Evolutionary conservation across 495 filamentous ascomycete genomes (phyloP), one percentile per base, ranked within the genome.

Genomic region (Aspergillus hancockii): DNA sequence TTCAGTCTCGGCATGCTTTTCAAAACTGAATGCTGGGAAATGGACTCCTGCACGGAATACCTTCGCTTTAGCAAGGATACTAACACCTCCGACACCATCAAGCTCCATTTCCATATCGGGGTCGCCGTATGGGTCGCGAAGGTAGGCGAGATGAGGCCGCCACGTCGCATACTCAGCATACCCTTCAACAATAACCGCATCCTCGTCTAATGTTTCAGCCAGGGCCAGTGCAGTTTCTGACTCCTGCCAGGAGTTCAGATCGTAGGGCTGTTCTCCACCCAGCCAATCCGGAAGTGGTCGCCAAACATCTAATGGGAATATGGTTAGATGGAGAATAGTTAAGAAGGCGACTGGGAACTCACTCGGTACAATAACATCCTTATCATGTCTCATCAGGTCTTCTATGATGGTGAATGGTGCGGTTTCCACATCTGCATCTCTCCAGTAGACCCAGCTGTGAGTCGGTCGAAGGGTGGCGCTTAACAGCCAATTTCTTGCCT

Each of bases 91-190:
- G 18, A 99, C 92, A 54, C 94, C 94, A 66, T 99, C 94, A 63
- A 99, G 91, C 64, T 99, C 95, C 94, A 99, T 97, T 72, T 99
- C 95, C 88, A 98, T 96, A 72, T 99, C 95, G 2, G 92, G 92
- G 64, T 99, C 93, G 34, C 95, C 95, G 65, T 96, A 98, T 2
- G 95, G 95, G 70, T 99, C 95, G 16, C 95, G 87, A 2, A 99
- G 84, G 69, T 99, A 99, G 38, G 95, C 95, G 54, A 99, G 81
- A 82, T 99, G 95, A 23, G 95, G 95, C 56, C 95, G 81, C 93
- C 94, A 99, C 2, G 95, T 99, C 21, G 95, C 95, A 69, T 99
- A 99, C 78, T 99, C 95, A 36, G 95, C 95, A 67, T 99, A 99
- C 23, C 95, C 95, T 72, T 99, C 95, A 14, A 99, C 95, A 75